Percentiles rank a stretch among this genome's conserved stretches.
These are phyloP conservation scores for Torulaspora franciscae DNA, from an alignment of 805 yeast genomes.

Conservation along the genomic window DNA sequence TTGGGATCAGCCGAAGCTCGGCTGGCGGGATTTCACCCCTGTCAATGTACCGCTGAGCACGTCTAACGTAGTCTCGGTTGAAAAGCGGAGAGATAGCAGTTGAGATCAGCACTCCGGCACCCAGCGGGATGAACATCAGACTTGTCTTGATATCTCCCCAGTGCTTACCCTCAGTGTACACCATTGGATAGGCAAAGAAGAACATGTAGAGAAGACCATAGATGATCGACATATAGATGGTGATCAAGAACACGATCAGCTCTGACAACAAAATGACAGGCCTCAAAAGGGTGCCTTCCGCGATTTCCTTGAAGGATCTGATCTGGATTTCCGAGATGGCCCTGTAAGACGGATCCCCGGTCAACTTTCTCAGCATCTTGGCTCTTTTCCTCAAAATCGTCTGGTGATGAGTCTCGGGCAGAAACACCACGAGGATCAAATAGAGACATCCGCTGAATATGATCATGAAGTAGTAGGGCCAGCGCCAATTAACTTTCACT, in stretches of 20 bases:
- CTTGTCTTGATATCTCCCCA: slow-evolving; percentile 53
- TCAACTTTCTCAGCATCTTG: slow-evolving; percentile 44
- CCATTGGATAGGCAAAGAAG: slow-evolving; percentile 59
- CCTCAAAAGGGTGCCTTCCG: slow-evolving; percentile 45
- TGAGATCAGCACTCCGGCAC: slow-evolving; percentile 48
- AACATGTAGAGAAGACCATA: slow-evolving; percentile 61
- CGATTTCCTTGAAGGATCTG: slow-evolving; percentile 40
- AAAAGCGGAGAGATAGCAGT: slow-evolving; percentile 41
- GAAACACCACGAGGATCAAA: slow-evolving; percentile 31
- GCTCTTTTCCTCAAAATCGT: slow-evolving; percentile 55
- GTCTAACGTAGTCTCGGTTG: slow-evolving; percentile 45
- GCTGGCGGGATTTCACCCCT: slow-evolving; percentile 50
- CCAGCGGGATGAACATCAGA: slow-evolving; percentile 54
- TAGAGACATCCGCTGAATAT: slow-evolving; percentile 51
- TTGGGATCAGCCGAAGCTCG: slow-evolving; percentile 49
- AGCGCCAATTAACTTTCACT: slow-evolving; percentile 62
- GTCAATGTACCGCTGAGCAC: slow-evolving; percentile 44
- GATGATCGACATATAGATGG: slow-evolving; percentile 53
- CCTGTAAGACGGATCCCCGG: slow-evolving; percentile 49
- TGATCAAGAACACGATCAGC: slow-evolving; percentile 50
- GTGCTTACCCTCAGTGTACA: slow-evolving; percentile 52
- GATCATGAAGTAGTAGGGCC: slow-evolving; percentile 60
- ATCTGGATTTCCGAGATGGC: slow-evolving; percentile 46
- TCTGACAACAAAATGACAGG: slow-evolving; percentile 49
- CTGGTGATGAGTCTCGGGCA: slow-evolving; percentile 63